phyloP scores from a whole-genome alignment of 2,329 filamentous ascomycete species.

The Exophiala oligosperma region DNA sequence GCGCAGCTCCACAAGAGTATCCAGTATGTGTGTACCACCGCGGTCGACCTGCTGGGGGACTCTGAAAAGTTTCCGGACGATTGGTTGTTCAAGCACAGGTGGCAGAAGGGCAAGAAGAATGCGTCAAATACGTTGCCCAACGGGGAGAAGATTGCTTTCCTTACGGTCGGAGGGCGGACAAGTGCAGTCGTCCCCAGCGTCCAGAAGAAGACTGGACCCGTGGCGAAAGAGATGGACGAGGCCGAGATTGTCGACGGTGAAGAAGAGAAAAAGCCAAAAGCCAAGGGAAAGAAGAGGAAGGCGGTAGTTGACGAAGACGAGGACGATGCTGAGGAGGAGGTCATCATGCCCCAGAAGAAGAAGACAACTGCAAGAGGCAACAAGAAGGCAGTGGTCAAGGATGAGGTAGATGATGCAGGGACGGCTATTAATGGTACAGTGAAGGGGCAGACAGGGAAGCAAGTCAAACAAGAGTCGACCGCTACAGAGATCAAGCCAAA shows the following conservation, averaged over 20 bases:
- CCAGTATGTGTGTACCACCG: slow-evolving; percentile 74
- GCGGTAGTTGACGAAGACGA: slow-evolving; percentile 31
- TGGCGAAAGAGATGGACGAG: slow-evolving; percentile 53
- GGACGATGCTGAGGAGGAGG: slow-evolving; percentile 7
- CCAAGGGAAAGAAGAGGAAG: slow-evolving; percentile 37
- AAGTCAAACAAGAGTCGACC: slow-evolving; percentile 4
- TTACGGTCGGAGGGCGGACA: slow-evolving; percentile 88
- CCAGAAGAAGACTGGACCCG: slow-evolving; percentile 76
- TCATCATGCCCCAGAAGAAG: slow-evolving; percentile 12
- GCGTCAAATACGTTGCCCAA: slow-evolving; percentile 69
- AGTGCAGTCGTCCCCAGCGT: slow-evolving; percentile 82
- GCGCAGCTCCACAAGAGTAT: slow-evolving; percentile 70
- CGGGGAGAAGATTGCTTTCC: slow-evolving; percentile 78
- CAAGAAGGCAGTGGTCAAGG: slow-evolving; percentile 30
- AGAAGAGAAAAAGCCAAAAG: slow-evolving; percentile 28
- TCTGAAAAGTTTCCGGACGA: slow-evolving; percentile 79
- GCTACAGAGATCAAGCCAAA: background rate
- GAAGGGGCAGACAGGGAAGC: slow-evolving; percentile 25
- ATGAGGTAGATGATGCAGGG: slow-evolving; percentile 20
- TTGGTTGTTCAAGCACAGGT: slow-evolving; percentile 87
- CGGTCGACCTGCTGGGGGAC: slow-evolving; percentile 76
- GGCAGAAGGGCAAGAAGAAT: slow-evolving; percentile 83
- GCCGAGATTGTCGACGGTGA: slow-evolving; percentile 29
- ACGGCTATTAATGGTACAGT: slow-evolving; percentile 27
- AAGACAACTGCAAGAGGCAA: slow-evolving; percentile 31